A percentile compares a stretch with the other conserved stretches of the same genome.
Evolutionary conservation across 805 yeast species (phyloP).

Genomic region (Candida vartiovaarae): DNA sequence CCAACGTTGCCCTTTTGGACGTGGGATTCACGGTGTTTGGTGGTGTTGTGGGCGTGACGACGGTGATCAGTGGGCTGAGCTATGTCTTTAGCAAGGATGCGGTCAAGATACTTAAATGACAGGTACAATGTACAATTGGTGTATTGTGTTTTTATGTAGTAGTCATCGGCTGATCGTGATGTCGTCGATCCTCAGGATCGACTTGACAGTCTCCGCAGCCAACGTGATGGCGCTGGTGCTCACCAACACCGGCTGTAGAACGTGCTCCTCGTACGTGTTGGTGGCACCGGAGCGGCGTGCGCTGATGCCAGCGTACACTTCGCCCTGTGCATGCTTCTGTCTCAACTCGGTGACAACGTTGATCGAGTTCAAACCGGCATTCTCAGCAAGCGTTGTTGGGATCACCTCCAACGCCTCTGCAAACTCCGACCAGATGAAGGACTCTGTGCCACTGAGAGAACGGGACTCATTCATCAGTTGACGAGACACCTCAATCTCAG

Average conservation of each 20-base stretch:
- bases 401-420: slow-evolving; percentile 90
- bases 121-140: too few relatives aligned
- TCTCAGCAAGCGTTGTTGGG: slow-evolving; percentile 93
- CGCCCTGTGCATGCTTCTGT: slow-evolving; percentile 86
- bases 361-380: slow-evolving; percentile 93
- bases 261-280: slow-evolving; percentile 88
- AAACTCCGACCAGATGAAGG: slow-evolving; percentile 41
- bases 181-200: slow-evolving; percentile 94
- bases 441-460: slow-evolving; percentile 85
- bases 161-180: slow-evolving; percentile 79
- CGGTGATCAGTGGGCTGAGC: slow-evolving; percentile 70
- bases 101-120: slow-evolving; percentile 40
- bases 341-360: slow-evolving; percentile 88
- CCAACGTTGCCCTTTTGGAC: slow-evolving; percentile 19
- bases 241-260: slow-evolving; percentile 92
- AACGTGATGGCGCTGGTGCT: slow-evolving; percentile 89
- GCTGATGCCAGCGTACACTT: slow-evolving; percentile 89
- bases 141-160: background rate
- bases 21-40: slow-evolving; percentile 33
- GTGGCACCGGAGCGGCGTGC: slow-evolving; percentile 91
- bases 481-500: slow-evolving; percentile 95
- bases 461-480: slow-evolving; percentile 92
- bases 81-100: slow-evolving; percentile 69
- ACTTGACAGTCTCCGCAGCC: slow-evolving; percentile 95
- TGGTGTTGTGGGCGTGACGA: slow-evolving; percentile 58